These are phyloP conservation scores for Mortierella antarctica DNA, from an alignment of 192 early-diverging fungal species.

Conservation along the genomic window DNA sequence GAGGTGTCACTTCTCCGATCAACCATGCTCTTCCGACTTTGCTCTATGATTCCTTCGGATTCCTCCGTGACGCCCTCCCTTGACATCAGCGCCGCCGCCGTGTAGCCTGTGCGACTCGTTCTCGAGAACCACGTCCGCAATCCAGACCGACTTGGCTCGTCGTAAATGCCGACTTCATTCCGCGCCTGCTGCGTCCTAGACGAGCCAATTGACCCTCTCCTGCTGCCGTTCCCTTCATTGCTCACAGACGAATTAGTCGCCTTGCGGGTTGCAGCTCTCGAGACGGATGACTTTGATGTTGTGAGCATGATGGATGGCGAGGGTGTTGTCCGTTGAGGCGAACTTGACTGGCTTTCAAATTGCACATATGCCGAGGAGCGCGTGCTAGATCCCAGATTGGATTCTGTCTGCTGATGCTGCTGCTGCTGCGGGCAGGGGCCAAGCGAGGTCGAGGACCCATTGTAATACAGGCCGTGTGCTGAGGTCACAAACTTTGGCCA, in stretches of 20 bases:
- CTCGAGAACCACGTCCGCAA: slow-evolving; percentile 27
- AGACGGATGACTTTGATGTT: slow-evolving; percentile 28
- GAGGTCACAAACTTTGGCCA: slow-evolving; percentile 54
- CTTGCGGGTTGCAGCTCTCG: slow-evolving; percentile 11
- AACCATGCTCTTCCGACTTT: slow-evolving; percentile 40
- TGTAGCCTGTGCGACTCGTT: slow-evolving; percentile 23
- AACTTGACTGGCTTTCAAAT: slow-evolving; percentile 14
- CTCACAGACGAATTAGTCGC: not conserved
- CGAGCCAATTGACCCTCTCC: not conserved
- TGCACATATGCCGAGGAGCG: not conserved
- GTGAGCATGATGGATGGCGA: slow-evolving; percentile 8
- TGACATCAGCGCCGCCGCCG: slow-evolving; percentile 14
- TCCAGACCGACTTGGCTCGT: slow-evolving; percentile 19
- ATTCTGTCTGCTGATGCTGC: slow-evolving; percentile 1
- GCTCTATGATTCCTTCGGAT: slow-evolving; percentile 39
- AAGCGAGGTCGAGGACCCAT: not conserved
- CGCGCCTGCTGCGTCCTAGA: not conserved
- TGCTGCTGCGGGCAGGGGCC: not conserved
- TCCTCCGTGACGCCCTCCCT: slow-evolving; percentile 20
- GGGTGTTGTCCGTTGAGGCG: slow-evolving; percentile 10
- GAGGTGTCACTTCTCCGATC: slow-evolving; percentile 38
- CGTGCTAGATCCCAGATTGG: too few relatives aligned
- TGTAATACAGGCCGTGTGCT: slow-evolving; percentile 28
- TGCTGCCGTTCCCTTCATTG: not conserved
- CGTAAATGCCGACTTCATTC: slow-evolving; percentile 11